Percentiles rank a stretch among this genome's conserved stretches.
phyloP scores from a whole-genome alignment of 805 yeast genomes.

The Saturnispora galanensis region DNA sequence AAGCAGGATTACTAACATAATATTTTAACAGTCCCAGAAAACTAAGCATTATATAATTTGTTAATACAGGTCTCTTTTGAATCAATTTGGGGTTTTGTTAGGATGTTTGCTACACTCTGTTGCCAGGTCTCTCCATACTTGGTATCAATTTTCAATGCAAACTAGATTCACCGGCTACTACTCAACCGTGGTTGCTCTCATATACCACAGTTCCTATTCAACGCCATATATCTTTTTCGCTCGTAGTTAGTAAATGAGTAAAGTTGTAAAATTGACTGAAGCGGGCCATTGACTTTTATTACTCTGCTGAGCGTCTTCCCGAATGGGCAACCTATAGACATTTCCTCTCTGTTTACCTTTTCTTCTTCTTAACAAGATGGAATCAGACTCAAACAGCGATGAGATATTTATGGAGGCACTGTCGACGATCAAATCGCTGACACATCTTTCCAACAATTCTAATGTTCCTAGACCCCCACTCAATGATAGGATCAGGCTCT shows the following conservation, averaged over 20 bases:
- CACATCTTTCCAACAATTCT: constrained; percentile 52
- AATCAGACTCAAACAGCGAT: constrained; percentile 36
- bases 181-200: constrained; percentile 45
- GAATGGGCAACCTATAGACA: no score
- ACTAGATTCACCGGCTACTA: constrained; percentile 61
- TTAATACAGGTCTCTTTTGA: constrained; percentile 16
- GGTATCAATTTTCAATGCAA: constrained; percentile 86
- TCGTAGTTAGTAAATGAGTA: not conserved
- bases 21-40: constrained; percentile 48
- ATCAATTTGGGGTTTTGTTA: not conserved
- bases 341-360: not conserved
- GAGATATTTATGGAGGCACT: constrained; percentile 78
- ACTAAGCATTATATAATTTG: constrained; percentile 34
- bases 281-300: no score
- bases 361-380: not conserved
- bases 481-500: constrained; percentile 53
- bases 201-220: constrained; percentile 6
- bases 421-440: constrained; percentile 63
- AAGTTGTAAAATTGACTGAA: not conserved
- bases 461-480: constrained; percentile 71
- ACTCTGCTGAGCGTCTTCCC: no score
- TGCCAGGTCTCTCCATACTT: constrained; percentile 55
- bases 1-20: constrained; percentile 6
- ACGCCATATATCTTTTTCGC: constrained; percentile 1
- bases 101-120: constrained; percentile 89